Percentiles rank a stretch among this genome's conserved stretches.
Conservation (phyloP, 2,329 filamentous ascomycete species). For the Arthroderma sp. region DNA sequence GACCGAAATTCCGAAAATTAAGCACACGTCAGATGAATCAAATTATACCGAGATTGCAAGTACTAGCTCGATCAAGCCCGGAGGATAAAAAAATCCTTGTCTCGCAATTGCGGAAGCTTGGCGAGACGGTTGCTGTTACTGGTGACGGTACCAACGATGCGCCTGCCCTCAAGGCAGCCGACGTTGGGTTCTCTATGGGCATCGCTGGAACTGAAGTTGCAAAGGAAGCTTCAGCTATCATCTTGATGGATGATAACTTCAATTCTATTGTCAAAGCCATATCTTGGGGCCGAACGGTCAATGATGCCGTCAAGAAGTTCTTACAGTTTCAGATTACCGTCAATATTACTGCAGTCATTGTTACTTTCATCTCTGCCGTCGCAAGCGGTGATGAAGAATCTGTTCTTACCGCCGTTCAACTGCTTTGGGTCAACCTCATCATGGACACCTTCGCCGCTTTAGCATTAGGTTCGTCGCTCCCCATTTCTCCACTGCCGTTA, state of each 20-base stretch:
- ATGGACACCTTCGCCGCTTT: constrained; percentile 93
- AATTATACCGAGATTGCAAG: constrained; percentile 46
- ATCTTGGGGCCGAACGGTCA: constrained; percentile 54
- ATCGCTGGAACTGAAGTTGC: constrained; percentile 54
- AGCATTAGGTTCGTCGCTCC: constrained; percentile 39
- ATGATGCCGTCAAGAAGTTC: constrained; percentile 56
- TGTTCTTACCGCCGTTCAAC: constrained; percentile 76
- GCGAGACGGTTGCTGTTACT: constrained; percentile 49
- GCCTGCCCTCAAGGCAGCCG: constrained; percentile 50
- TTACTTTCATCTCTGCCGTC: constrained; percentile 85
- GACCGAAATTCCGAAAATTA: constrained; percentile 51
- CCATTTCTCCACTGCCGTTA: not conserved
- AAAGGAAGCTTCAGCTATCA: constrained; percentile 54
- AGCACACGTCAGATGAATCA: constrained; percentile 46
- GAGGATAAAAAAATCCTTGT: constrained; percentile 56
- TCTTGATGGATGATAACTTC: constrained; percentile 56
- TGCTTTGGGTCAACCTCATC: constrained; percentile 93
- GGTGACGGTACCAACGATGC: constrained; percentile 57
- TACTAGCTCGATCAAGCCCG: constrained; percentile 52
- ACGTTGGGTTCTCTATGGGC: constrained; percentile 57
- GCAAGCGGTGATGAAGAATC: constrained; percentile 54
- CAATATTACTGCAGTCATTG: constrained; percentile 81
- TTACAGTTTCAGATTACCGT: constrained; percentile 55
- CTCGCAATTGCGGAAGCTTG: constrained; percentile 44
- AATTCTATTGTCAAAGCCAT: constrained; percentile 51